Evolutionary conservation across 805 yeast species (phyloP), one percentile per base, ranked within the genome.

Genomic region (Metschnikowia picachoensis): DNA sequence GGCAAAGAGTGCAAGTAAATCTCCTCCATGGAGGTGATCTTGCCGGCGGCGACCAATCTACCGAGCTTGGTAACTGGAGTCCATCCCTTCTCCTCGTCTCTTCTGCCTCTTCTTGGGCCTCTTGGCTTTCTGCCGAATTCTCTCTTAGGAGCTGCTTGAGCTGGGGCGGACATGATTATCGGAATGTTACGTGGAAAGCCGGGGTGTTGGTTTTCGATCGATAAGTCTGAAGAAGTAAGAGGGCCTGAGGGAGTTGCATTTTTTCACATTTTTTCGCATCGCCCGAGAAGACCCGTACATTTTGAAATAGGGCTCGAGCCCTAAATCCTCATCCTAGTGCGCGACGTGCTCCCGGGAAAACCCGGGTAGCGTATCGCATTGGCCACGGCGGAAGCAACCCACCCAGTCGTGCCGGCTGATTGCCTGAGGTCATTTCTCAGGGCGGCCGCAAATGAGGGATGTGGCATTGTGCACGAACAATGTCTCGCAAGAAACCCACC

Each of bases 51-150:
- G 64, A 94, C 99, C 71, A 94, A 85, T 86, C 99, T 92, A 79
- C 99, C 99, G 74, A 94, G 87, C 85, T 94, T 94, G 94, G 99
- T 94, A 74, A 94, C 98, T 80, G 99, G 99, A 68, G 83, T 84
- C 99, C 99, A 94, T 68, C 95, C 96, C 82, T 92, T 91, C 83
- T 94, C 98, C 79, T 92, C 97, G 61, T 79, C 82, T 67, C 79
- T 79, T 74, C 91, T 82, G 65, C 91, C 51, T 61, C 73, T 62
- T 58, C 68, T 63, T 57, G 63, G 64, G 66, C 76, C 78, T 28
- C 46, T 47, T 35, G 65, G 62, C 74, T 88, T 83, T 66, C 82
- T 81, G 57, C 82, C 83, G 61, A 73, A 70, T 62, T 60, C 56
- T 73, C 79, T 74, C 65, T 66, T 72, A 61, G 71, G 74, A 16